Base-by-base conservation (phyloP, 1,139 yeast genomes). In the Taiozyma sp. region DNA sequence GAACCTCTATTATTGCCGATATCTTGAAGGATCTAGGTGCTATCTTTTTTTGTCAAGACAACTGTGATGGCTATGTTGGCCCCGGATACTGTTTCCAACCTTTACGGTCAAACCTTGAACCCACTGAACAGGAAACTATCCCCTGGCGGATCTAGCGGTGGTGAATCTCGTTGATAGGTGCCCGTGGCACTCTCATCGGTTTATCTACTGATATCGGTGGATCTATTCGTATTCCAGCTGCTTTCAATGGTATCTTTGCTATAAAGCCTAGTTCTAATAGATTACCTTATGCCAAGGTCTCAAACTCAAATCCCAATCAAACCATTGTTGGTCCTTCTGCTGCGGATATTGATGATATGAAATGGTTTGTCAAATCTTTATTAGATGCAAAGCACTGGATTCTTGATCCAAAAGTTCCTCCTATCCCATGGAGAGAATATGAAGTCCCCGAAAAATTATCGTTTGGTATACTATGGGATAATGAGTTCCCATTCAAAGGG, bases 121-220 rank as follows among this genome's bases (percentile, higher is more conserved):
- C 68, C 81, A 1, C 58, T 65, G 50, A 78, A 80, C 59, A 66
- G 72, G 44, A 59, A 58, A 5, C 62, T 78, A 36, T 68, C 79
- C 1, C 59, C 72, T 19, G 84, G 84, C 24, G 85, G 85, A 2
- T 74, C 80, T 12, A 75, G 81, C 29, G 82, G 83, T 10, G 85
- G 84, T 40, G 84, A 79, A 59, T 80, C 78, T 73, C 60, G 7
- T 43, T 60, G 29, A 57, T 60, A 28, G 89, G 87, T 10, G 81
- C 84, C 4, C 72, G 71, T 44, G 84, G 78, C 7, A 70, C 81
- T 0, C 63, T 73, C 9, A 57, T 81, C 34, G 87, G 86, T 0
- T 65, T 81, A 44, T 86, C 87, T 10, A 79, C 85, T 19, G 87
- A 83, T 64, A 80, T 83, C 57, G 88, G 87, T 14, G 88, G 87